phyloP scores from a whole-genome alignment of 2,329 filamentous ascomycete species.

The Karstenula rhodostoma region DNA sequence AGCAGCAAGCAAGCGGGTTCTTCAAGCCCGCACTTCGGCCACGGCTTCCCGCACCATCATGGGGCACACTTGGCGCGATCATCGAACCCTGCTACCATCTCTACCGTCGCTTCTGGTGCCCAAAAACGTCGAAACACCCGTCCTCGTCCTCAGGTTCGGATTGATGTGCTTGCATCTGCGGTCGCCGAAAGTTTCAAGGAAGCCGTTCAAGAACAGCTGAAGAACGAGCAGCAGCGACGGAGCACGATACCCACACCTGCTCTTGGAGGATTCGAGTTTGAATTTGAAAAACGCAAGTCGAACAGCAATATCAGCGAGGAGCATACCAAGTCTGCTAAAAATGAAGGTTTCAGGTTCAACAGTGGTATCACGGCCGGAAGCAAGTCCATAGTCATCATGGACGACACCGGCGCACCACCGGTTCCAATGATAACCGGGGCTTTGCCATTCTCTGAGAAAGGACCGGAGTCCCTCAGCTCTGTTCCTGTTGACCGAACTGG shows the following conservation, averaged over 20 bases:
- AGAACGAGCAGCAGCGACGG: slow-evolving; percentile 36
- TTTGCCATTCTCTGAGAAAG: slow-evolving; percentile 36
- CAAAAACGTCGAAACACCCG: slow-evolving; percentile 44
- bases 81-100: slow-evolving; percentile 39
- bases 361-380: slow-evolving; percentile 78
- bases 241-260: slow-evolving; percentile 30
- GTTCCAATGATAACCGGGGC: slow-evolving; percentile 63
- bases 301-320: slow-evolving; percentile 21
- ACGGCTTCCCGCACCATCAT: slow-evolving; percentile 30
- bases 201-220: slow-evolving; percentile 71
- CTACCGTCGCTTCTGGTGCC: slow-evolving; percentile 31
- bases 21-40: slow-evolving; percentile 34
- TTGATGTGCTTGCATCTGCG: slow-evolving; percentile 83
- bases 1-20: slow-evolving; percentile 63
- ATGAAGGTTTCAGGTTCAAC: slow-evolving; percentile 49
- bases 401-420: slow-evolving; percentile 67
- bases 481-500: slow-evolving; percentile 20
- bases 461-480: slow-evolving; percentile 13
- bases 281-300: slow-evolving; percentile 38
- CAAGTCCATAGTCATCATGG: slow-evolving; percentile 88
- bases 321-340: slow-evolving; percentile 15
- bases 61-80: slow-evolving; percentile 32
- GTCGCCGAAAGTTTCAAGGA: slow-evolving; percentile 81
- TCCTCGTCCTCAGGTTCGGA: slow-evolving; percentile 63
- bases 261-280: slow-evolving; percentile 46